A percentile compares a stretch with the other conserved stretches of the same genome.
Conservation (phyloP, 2,329 filamentous ascomycete species). For the Erysiphe pulchra region DNA sequence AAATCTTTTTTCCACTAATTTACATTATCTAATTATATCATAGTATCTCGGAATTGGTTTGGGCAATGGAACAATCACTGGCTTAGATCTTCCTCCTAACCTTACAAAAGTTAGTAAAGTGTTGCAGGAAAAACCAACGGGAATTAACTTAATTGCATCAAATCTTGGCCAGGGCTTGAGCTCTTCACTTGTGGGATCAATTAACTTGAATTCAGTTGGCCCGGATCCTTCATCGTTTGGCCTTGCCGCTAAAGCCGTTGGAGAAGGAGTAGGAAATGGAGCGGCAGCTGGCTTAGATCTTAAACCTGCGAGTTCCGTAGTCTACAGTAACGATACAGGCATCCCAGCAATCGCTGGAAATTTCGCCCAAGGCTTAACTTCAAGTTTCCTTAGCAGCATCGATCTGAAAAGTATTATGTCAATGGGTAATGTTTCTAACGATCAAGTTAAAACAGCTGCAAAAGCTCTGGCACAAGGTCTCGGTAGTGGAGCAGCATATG, state of each 20-base stretch:
- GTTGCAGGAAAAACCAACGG: conserved; percentile 1
- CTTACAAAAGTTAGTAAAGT: conserved; percentile 1
- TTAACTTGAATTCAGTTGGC: conserved; percentile 1
- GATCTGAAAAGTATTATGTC: background rate
- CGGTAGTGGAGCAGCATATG: conserved; percentile 1
- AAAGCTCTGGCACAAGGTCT: conserved; percentile 1
- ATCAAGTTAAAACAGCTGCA: conserved; percentile 1
- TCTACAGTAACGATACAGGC: conserved; percentile 1
- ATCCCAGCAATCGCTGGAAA: conserved; percentile 3
- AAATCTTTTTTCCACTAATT: background rate
- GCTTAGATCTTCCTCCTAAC: background rate
- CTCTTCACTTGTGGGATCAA: conserved; percentile 2
- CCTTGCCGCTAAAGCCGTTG: conserved; percentile 1
- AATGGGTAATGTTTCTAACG: background rate
- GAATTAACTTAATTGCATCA: conserved; percentile 2
- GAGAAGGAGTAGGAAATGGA: conserved; percentile 3
- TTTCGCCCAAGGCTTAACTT: conserved; percentile 2
- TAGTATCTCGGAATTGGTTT: conserved; percentile 3
- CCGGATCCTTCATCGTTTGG: background rate
- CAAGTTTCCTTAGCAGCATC: conserved; percentile 1
- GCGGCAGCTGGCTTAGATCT: conserved; percentile 2
- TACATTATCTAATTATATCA: background rate
- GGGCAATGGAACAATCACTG: conserved; percentile 2
- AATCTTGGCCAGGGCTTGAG: conserved; percentile 2
- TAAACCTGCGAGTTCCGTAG: conserved; percentile 1